Percentiles rank a stretch among this genome's conserved stretches.
Evolutionary conservation across 2,329 filamentous ascomycete genomes (phyloP).

Genomic region (Whalleya microplaca): DNA sequence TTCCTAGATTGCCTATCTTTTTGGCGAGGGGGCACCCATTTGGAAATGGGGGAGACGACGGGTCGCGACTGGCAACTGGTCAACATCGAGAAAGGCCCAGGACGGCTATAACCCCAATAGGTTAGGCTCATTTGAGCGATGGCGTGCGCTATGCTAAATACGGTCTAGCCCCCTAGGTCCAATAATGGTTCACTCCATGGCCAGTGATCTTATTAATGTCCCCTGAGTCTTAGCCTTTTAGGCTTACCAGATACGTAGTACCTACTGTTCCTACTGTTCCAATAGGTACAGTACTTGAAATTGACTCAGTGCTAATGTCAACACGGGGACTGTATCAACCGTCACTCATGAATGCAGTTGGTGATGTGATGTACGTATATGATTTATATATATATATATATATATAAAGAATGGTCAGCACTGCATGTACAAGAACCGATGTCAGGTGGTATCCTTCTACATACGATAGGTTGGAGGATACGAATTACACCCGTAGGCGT

Average conservation of each 20-base stretch:
- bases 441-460: too few relatives aligned
- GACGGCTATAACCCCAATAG: conserved; percentile 10
- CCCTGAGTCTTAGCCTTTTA: neutral
- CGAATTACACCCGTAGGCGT: too few relatives aligned
- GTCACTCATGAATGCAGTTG: neutral
- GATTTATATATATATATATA: too few relatives aligned
- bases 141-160: conserved; percentile 10
- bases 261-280: too few relatives aligned
- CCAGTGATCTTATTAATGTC: neutral
- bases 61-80: conserved; percentile 18
- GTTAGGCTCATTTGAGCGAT: conserved; percentile 23
- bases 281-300: neutral
- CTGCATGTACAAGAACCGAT: too few relatives aligned
- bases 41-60: conserved; percentile 19
- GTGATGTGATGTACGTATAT: too few relatives aligned
- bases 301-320: neutral
- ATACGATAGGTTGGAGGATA: too few relatives aligned
- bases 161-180: conserved; percentile 12
- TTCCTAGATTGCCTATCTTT: neutral
- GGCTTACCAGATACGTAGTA: too few relatives aligned
- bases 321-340: neutral
- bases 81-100: conserved; percentile 7
- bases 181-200: conserved; percentile 1
- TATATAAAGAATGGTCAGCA: too few relatives aligned
- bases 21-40: conserved; percentile 18